These are phyloP conservation scores for Euphorbia schlechtendalii DNA, from an alignment of 441 rosid species.

Conservation along the genomic window DNA sequence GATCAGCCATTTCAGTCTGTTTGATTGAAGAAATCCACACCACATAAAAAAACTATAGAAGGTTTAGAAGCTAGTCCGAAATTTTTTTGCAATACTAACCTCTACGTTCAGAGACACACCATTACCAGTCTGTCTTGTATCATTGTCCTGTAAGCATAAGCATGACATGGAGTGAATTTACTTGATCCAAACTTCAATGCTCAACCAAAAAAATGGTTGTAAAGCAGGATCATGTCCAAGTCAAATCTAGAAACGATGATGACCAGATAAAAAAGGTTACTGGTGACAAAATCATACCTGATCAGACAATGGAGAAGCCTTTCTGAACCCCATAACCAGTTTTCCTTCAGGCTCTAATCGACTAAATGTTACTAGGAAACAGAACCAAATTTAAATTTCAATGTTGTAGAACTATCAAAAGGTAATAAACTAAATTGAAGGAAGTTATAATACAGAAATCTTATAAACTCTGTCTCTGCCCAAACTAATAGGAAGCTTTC, in stretches of 20 bases:
- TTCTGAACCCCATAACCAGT: constrained; percentile 92
- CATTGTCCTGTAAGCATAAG: constrained; percentile 53
- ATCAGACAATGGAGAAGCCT: constrained; percentile 72
- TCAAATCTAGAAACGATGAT: constrained; percentile 1
- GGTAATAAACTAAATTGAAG: too few relatives aligned
- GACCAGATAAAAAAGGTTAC: constrained; percentile 5
- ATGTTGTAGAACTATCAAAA: constrained; percentile 15
- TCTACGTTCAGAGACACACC: constrained; percentile 44
- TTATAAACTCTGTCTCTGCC: too few relatives aligned
- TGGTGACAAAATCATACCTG: constrained; percentile 51
- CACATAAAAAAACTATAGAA: constrained; percentile 16
- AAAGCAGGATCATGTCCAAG: neutral
- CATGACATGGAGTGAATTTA: constrained; percentile 13
- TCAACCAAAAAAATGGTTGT: neutral
- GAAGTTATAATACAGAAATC: too few relatives aligned
- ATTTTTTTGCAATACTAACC: constrained; percentile 39
- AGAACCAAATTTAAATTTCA: constrained; percentile 31
- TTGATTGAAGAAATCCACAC: constrained; percentile 20
- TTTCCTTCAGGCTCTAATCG: constrained; percentile 94
- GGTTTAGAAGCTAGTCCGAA: constrained; percentile 21
- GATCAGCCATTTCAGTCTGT: constrained; percentile 66
- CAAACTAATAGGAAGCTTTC: constrained; percentile 13
- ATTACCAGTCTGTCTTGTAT: constrained; percentile 33
- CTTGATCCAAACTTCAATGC: neutral
- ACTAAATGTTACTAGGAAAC: constrained; percentile 81